Base-by-base conservation (phyloP, 2,329 filamentous ascomycete species). In the Clonostachys solani region DNA sequence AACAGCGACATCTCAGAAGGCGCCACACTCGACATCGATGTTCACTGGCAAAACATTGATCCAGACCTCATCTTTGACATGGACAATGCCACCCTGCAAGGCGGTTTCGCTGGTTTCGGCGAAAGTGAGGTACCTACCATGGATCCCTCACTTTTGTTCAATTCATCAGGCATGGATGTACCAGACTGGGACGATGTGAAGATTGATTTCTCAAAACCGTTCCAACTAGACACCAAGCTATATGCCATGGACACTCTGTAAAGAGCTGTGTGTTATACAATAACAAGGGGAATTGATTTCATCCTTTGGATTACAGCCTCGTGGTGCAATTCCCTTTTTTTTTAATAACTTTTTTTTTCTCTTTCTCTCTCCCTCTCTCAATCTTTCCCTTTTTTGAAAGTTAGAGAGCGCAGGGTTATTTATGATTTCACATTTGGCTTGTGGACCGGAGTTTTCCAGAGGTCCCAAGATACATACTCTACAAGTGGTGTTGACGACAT, bases 1-100 rank as follows among this genome's bases (percentile, higher is more conserved):
- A 83, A 76, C 50, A 84, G 80, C 56, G 81, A 85, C 53, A 76
- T 84, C 16, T 74, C 78, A 4, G 81, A 84, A 48, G 70, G 69
- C 6, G 69, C 73, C 5, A 60, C 65, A 15, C 65, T 82, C 13
- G 80, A 83, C 40, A 74, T 83, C 44, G 75, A 73, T 33, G 57
- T 77, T 29, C 63, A 68, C 42, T 83, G 76, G 75, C 66, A 68
- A 41, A 67, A 70, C 12, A 65, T 79, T n/a, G 74, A 76, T 42
- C 60, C 64, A 3, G 73, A 76, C 41, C 52, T 71, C 15, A 56
- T 75, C 12, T 48, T 73, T 33, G 66, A 77, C 37, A 56, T 79
- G 54, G 67, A 69, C 47, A 67, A 60, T 47, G 44, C 60, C 7
- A 58, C 42, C 36, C 37, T 63, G 37, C 56, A 56, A 17, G 57